Base-by-base conservation (phyloP, 2,329 filamentous ascomycete genomes). In the Calonectria henricotiae region DNA sequence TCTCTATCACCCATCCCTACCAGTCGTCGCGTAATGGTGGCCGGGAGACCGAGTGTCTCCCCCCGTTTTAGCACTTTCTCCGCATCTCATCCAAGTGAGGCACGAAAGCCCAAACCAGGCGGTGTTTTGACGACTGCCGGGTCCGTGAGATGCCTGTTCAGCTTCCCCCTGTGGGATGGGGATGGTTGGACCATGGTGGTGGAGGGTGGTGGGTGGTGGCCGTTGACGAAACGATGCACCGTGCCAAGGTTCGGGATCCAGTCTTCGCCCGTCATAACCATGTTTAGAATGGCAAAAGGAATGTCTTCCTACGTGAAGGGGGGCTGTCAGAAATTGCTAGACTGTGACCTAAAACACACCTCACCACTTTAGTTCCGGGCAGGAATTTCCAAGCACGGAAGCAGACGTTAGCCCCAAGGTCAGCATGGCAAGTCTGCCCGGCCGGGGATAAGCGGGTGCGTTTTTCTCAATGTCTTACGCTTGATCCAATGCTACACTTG, bases 391-490 rank as follows among this genome's bases (percentile, higher is more conserved):
- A 71, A 64, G 49, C 27, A 41, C 20, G 54, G 64, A 49, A 37
- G n/a, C n/a, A 47, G 17, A 25, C 35, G 43, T 69, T 63, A 17
- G 35, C 62, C 67, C 66, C 58, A 12, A 46, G 15, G 23, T 17
- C 41, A 17, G 46, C 41, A 62, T 63, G 70, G 73, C 73, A 76
- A 76, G 71, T 77, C 66, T 75, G 66, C 23, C 75, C 73, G 72
- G 65, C 46, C 47, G 35, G 65, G 32, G 37, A 58, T 54, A 46
- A 54, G 35, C 41, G 41, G 61, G 47, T 25, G 44, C 11, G 11
- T 25, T 27, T 12, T 65, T 30, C 37, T 39, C 27, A 20, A 54
- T 67, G 54, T 62, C 64, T 58, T 46, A 27, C 62, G 47, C 47
- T 65, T 23, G 25, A 54, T 17, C 54, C 30, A 39, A 62, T 41